A percentile compares a stretch with the other conserved stretches of the same genome.
phyloP scores from a whole-genome alignment of 2,329 filamentous ascomycete genomes.

The Ciborinia camelliae region DNA sequence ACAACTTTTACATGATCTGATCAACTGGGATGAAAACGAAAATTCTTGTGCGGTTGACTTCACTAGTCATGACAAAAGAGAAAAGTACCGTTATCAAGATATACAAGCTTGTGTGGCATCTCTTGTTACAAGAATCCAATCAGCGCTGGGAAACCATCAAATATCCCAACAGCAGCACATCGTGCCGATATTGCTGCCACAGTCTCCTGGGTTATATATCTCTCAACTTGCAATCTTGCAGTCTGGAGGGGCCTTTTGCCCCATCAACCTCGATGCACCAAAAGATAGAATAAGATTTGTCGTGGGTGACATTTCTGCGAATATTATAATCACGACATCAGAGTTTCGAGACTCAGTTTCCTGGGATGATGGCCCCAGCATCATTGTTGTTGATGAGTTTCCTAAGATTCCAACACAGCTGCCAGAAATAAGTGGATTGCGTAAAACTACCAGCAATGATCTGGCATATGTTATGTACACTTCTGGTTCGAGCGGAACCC shows the following conservation, averaged over 20 bases:
- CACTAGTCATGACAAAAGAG: slow-evolving; percentile 44
- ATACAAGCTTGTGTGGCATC: slow-evolving; percentile 43
- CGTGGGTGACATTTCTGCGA: slow-evolving; percentile 69
- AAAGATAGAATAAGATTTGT: slow-evolving; percentile 77
- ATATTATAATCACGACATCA: slow-evolving; percentile 61
- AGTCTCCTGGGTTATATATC: slow-evolving; percentile 75
- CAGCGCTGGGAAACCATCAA: slow-evolving; percentile 22
- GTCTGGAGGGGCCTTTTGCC: slow-evolving; percentile 81
- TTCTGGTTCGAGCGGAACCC: slow-evolving; percentile 82
- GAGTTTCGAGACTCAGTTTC: slow-evolving; percentile 44
- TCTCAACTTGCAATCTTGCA: slow-evolving; percentile 74
- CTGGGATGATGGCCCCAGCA: slow-evolving; percentile 36
- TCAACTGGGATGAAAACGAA: slow-evolving; percentile 44
- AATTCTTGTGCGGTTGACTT: slow-evolving; percentile 60
- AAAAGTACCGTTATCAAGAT: slow-evolving; percentile 34
- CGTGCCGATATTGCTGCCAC: slow-evolving; percentile 73
- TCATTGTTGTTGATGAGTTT: slow-evolving; percentile 44
- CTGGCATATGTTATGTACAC: slow-evolving; percentile 93
- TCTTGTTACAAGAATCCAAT: slow-evolving; percentile 26
- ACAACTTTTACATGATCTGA: slow-evolving; percentile 58
- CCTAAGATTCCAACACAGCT: slow-evolving; percentile 22
- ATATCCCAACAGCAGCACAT: slow-evolving; percentile 44
- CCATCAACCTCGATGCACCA: slow-evolving; percentile 75
- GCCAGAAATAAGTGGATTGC: slow-evolving; percentile 10
- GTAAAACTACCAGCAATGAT: slow-evolving; percentile 25